phyloP scores from a whole-genome alignment of 2,329 filamentous ascomycete species.

The Clonostachys sp. region DNA sequence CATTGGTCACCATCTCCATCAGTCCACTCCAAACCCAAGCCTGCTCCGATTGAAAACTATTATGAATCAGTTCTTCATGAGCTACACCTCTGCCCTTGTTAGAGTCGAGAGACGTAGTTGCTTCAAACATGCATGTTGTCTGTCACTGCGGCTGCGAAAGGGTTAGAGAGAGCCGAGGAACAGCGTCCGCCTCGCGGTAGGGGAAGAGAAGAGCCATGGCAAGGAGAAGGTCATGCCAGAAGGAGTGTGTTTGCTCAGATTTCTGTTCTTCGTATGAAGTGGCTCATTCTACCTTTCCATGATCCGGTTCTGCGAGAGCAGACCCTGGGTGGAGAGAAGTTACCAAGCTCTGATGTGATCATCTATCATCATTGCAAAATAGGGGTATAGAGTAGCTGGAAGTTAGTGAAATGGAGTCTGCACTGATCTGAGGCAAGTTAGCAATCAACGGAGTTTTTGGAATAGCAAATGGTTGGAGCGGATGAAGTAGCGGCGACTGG shows the following conservation, averaged over 20 bases:
- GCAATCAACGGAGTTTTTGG: no score
- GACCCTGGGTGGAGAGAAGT: background rate
- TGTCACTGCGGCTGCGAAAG: constrained; percentile 27
- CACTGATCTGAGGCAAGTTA: no score
- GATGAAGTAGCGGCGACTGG: no score
- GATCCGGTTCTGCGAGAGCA: background rate
- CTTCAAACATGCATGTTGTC: constrained; percentile 16
- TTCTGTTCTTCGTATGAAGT: constrained; percentile 37
- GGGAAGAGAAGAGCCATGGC: background rate
- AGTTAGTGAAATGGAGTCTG: no score
- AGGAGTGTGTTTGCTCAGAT: constrained; percentile 35
- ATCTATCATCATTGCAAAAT: constrained; percentile 1
- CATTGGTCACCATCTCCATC: constrained; percentile 1
- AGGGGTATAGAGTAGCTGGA: background rate
- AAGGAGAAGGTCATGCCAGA: constrained; percentile 4
- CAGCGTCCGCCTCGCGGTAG: background rate
- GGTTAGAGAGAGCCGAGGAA: background rate
- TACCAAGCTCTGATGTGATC: constrained; percentile 1
- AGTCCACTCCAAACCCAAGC: constrained; percentile 11
- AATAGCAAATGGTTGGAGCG: no score
- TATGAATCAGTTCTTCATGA: constrained; percentile 22
- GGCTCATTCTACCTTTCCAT: constrained; percentile 1
- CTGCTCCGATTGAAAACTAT: constrained; percentile 54
- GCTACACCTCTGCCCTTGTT: constrained; percentile 2
- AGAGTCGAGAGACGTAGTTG: background rate